Conservation (phyloP, 345 rosid species). For the Lagerstroemia speciosa region DNA sequence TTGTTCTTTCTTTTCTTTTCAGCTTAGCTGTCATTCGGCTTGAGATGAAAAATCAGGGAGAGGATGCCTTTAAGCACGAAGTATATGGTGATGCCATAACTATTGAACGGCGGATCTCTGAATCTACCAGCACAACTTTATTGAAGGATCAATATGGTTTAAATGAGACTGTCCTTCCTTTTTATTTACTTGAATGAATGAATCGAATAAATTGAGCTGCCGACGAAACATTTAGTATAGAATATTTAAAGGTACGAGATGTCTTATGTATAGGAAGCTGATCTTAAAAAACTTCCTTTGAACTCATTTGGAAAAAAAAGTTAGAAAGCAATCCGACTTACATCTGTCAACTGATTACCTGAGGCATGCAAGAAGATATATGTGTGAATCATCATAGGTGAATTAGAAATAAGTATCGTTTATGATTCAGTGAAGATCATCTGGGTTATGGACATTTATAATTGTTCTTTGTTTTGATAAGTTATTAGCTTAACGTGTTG, state of each 20-base stretch:
- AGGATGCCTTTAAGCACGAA: conserved; percentile 72
- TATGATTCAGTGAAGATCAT: neutral
- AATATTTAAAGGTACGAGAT: neutral
- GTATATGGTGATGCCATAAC: conserved; percentile 52
- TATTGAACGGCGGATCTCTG: conserved; percentile 73
- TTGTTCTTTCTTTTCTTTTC: conserved; percentile 8
- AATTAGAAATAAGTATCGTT: neutral
- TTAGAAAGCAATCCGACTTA: neutral
- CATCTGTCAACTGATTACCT: neutral
- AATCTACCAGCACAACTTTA: conserved; percentile 41
- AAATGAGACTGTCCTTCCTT: neutral
- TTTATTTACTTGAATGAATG: neutral
- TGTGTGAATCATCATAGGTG: neutral
- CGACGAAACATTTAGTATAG: neutral
- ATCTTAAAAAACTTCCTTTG: neutral
- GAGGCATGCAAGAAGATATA: neutral
- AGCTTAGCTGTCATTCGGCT: conserved; percentile 73
- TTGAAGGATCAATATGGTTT: conserved; percentile 71
- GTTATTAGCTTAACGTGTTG: neutral
- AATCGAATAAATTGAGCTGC: neutral
- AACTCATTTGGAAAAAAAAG: neutral
- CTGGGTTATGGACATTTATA: no score
- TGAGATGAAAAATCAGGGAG: conserved; percentile 67
- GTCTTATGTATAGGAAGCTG: neutral
- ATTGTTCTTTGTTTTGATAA: neutral